A percentile compares a stretch with the other conserved stretches of the same genome.
These are phyloP conservation scores for Petunia hybrid DNA, from an alignment of 305 asterid genomes.

Conservation along the genomic window DNA sequence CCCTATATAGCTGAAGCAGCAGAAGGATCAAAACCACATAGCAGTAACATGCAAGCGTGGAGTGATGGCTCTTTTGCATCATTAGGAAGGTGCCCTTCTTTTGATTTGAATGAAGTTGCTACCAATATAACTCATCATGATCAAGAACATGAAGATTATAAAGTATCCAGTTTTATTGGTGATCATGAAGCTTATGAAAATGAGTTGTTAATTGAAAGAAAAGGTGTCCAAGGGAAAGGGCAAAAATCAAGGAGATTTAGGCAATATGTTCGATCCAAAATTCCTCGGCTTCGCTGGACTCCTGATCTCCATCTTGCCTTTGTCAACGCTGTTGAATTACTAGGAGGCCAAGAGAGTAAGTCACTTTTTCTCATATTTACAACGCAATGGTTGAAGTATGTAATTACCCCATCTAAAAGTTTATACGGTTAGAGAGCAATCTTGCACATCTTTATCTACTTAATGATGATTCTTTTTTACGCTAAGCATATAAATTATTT, in stretches of 20 bases:
- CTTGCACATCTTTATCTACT: too few species aligned
- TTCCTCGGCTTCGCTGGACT: slow-evolving; percentile 30
- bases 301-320: slow-evolving; percentile 19
- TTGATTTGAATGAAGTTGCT: background rate
- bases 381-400: background rate
- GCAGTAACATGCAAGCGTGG: background rate
- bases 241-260: background rate
- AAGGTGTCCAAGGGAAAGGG: background rate
- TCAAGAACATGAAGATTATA: background rate
- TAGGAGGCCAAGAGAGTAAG: slow-evolving; percentile 27
- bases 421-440: too few species aligned
- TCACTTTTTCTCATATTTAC: background rate
- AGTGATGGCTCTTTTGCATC: background rate
- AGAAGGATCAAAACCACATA: too few species aligned
- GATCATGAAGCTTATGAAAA: background rate
- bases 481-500: too few species aligned
- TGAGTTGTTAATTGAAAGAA: background rate
- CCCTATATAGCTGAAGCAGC: too few species aligned
- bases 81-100: background rate
- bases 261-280: slow-evolving; percentile 19
- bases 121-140: background rate
- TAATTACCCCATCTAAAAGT: too few species aligned
- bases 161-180: background rate
- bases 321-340: background rate
- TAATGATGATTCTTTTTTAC: too few species aligned